These are phyloP conservation scores for Halenospora varia DNA, from an alignment of 495 filamentous ascomycete species.

Conservation along the genomic window DNA sequence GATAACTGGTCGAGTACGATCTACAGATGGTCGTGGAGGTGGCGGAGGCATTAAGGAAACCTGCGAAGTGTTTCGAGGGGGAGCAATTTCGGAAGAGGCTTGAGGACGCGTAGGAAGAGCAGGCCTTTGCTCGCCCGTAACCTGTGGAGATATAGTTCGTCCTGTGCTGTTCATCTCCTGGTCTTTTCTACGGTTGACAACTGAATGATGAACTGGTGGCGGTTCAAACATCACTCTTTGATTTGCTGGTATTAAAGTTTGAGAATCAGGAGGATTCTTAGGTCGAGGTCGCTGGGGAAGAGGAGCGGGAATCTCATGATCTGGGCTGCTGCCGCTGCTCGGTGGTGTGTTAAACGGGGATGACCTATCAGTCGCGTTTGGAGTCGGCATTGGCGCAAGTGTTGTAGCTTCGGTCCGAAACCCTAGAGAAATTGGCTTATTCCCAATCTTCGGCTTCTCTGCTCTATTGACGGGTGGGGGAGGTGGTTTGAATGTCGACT, in stretches of 20 bases:
- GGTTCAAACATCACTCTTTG: slow-evolving; percentile 34
- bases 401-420: slow-evolving; percentile 25
- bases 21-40: slow-evolving; percentile 38
- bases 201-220: slow-evolving; percentile 45
- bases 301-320: slow-evolving; percentile 36
- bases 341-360: slow-evolving; percentile 93
- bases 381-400: slow-evolving; percentile 13
- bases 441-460: slow-evolving; percentile 72
- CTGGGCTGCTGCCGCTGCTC: slow-evolving; percentile 62
- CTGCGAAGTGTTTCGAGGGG: slow-evolving; percentile 22
- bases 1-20: slow-evolving; percentile 23
- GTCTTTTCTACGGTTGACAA: slow-evolving; percentile 29
- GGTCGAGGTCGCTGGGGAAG: slow-evolving; percentile 32
- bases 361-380: slow-evolving; percentile 41
- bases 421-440: slow-evolving; percentile 35
- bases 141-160: slow-evolving; percentile 29
- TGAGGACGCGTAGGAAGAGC: slow-evolving; percentile 54
- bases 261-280: slow-evolving; percentile 12
- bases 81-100: slow-evolving; percentile 29
- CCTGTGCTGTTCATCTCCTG: slow-evolving; percentile 31
- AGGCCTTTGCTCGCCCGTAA: slow-evolving; percentile 49
- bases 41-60: slow-evolving; percentile 36
- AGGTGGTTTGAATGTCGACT: slow-evolving; percentile 33
- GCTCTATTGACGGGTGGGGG: slow-evolving; percentile 78
- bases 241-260: background rate